These are phyloP conservation scores for Lactuca sativa DNA, from an alignment of 129 eudicot species.

Conservation along the genomic window DNA sequence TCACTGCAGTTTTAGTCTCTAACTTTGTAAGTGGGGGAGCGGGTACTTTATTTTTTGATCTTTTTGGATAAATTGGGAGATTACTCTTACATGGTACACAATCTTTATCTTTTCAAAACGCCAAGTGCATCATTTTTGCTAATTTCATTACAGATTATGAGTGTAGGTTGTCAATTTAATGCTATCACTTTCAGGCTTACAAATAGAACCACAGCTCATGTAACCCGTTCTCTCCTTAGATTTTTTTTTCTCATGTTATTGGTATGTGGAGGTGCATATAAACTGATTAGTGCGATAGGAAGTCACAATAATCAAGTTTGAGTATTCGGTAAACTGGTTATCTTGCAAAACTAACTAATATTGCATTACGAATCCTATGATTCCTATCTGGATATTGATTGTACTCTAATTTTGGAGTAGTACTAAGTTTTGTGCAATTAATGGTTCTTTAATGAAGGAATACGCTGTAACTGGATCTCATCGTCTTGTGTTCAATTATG, in stretches of 20 bases:
- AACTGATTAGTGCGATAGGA: background rate
- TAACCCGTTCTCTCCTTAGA: background rate
- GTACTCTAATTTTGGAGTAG: background rate
- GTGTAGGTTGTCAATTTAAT: background rate
- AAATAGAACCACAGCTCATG: constrained; percentile 17
- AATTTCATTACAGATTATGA: background rate
- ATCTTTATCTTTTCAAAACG: background rate
- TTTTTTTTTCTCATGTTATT: background rate
- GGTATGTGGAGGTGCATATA: background rate
- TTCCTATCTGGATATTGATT: constrained; percentile 12
- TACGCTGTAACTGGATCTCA: background rate
- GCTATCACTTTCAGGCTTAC: background rate
- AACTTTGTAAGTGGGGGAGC: constrained; percentile 1
- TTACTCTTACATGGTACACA: background rate
- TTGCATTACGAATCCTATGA: constrained; percentile 5
- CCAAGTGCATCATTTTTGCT: background rate
- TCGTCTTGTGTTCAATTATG: constrained; percentile 10
- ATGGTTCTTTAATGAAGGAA: constrained; percentile 13
- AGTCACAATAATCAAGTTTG: background rate
- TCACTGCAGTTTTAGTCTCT: constrained; percentile 6
- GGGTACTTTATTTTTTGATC: background rate
- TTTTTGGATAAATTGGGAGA: background rate
- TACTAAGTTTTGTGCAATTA: constrained; percentile 15
- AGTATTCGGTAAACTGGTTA: background rate
- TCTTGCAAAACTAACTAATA: constrained; percentile 6